A percentile compares a stretch with the other conserved stretches of the same genome.
phyloP scores from a whole-genome alignment of 108 stramenopile genomes.

The Chaetoceros muelleri region DNA sequence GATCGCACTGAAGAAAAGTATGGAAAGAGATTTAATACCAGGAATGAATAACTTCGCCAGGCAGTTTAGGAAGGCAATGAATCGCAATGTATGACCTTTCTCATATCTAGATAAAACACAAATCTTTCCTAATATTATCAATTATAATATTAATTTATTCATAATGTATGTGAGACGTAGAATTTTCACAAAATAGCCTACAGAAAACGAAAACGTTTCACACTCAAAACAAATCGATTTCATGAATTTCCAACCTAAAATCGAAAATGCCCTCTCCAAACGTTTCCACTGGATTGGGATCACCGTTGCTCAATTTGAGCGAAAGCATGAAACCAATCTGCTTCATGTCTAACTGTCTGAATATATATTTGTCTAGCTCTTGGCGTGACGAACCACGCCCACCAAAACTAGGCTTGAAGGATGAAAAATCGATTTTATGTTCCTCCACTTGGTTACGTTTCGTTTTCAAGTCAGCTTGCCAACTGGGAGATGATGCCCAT shows the following conservation, averaged over 20 bases:
- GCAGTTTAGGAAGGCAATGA: no score
- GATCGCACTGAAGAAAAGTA: no score
- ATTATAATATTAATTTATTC: no score
- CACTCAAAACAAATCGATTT: slow-evolving; percentile 43
- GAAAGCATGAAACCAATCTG: slow-evolving; percentile 69
- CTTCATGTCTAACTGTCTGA: slow-evolving; percentile 37
- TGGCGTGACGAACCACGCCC: slow-evolving; percentile 18
- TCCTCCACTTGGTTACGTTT: slow-evolving; percentile 22
- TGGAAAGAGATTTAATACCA: no score
- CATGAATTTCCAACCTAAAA: slow-evolving; percentile 39
- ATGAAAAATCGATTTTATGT: slow-evolving; percentile 20
- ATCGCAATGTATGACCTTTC: no score
- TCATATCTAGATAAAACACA: no score
- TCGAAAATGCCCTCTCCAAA: slow-evolving; percentile 62
- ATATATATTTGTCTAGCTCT: slow-evolving; percentile 19
- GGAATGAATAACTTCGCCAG: no score
- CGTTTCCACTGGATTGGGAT: slow-evolving; percentile 50
- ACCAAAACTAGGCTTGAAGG: slow-evolving; percentile 32
- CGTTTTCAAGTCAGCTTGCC: slow-evolving; percentile 56
- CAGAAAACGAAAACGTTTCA: no score
- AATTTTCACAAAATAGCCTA: no score
- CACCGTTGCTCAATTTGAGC: slow-evolving; percentile 46
- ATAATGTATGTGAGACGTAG: no score
- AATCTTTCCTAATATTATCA: no score
- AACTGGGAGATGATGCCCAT: slow-evolving; percentile 31